Evolutionary conservation across 768 basidiomycete genomes (phyloP).

Genomic region (Brasilioporus rufonigricans): DNA sequence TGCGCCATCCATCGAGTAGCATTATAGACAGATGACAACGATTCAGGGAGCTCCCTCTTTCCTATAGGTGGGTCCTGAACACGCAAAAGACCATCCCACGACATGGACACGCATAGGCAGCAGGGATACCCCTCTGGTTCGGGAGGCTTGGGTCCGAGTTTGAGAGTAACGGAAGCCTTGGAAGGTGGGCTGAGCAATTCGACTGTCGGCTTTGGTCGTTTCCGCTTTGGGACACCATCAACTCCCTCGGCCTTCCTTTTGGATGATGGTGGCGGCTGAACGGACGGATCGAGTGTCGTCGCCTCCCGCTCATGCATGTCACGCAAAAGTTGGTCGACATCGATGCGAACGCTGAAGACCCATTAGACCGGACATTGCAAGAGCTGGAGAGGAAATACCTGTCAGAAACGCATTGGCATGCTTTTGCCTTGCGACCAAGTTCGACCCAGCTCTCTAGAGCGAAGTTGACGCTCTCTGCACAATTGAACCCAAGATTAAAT

Average conservation of each 20-base stretch:
- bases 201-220: conserved; percentile 21
- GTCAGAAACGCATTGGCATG: conserved; percentile 68
- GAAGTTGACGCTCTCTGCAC: conserved; percentile 97
- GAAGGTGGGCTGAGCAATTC: conserved; percentile 11
- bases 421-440: conserved; percentile 76
- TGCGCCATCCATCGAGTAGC: conserved; percentile 69
- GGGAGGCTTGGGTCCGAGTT: conserved; percentile 60
- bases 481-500: conserved; percentile 95
- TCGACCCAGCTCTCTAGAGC: conserved; percentile 94
- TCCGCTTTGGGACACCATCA: conserved; percentile 28
- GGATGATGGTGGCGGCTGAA: conserved; percentile 14
- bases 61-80: conserved; percentile 67
- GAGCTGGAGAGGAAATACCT: conserved; percentile 46
- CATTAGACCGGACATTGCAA: conserved; percentile 4
- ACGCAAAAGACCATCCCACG: conserved; percentile 52
- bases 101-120: conserved; percentile 61
- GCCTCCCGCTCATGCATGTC: conserved; percentile 66
- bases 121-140: conserved; percentile 61
- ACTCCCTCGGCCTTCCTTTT: conserved; percentile 41
- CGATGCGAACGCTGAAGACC: conserved; percentile 76
- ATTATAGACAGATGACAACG: conserved; percentile 21
- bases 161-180: conserved; percentile 60
- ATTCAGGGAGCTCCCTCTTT: conserved; percentile 50
- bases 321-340: conserved; percentile 80
- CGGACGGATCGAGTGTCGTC: conserved; percentile 32